Conservation (phyloP, 2,329 filamentous ascomycete species). For the Taxawa tesnikishii region DNA sequence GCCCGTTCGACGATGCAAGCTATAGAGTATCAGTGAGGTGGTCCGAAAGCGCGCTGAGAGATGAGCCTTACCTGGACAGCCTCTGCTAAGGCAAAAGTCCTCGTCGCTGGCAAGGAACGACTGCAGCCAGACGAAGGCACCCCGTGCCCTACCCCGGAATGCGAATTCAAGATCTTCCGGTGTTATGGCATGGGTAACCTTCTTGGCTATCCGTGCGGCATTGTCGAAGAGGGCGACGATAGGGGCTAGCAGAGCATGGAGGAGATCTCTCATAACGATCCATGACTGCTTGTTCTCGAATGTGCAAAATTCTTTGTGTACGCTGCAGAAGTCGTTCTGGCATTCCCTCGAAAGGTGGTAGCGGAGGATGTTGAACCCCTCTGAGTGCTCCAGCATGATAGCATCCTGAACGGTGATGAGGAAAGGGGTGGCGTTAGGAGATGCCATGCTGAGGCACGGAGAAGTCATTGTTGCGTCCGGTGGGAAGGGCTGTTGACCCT, state of each 20-base stretch:
- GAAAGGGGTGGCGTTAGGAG: slow-evolving; percentile 26
- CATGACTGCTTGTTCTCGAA: slow-evolving; percentile 24
- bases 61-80: too few relatives aligned
- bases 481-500: too few relatives aligned
- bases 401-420: slow-evolving; percentile 28
- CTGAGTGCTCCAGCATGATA: slow-evolving; percentile 23
- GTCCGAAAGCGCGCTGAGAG: too few relatives aligned
- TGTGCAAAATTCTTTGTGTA: slow-evolving; percentile 24
- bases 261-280: slow-evolving; percentile 45
- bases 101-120: slow-evolving; percentile 45
- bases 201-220: slow-evolving; percentile 39
- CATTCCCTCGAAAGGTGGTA: slow-evolving; percentile 27
- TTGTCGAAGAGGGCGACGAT: slow-evolving; percentile 44
- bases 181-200: slow-evolving; percentile 33
- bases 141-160: slow-evolving; percentile 43
- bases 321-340: slow-evolving; percentile 29
- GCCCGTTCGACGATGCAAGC: slow-evolving; percentile 32
- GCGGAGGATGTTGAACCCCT: slow-evolving; percentile 31
- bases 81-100: slow-evolving; percentile 44
- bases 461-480: neutral
- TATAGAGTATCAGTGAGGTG: too few relatives aligned
- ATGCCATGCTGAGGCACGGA: slow-evolving; percentile 7
- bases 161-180: slow-evolving; percentile 44
- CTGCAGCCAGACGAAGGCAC: slow-evolving; percentile 46
- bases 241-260: slow-evolving; percentile 47